Percentiles rank a stretch among this genome's conserved stretches.
Conservation (phyloP, 2,329 filamentous ascomycete genomes). For the Colletotrichum zoysiae region DNA sequence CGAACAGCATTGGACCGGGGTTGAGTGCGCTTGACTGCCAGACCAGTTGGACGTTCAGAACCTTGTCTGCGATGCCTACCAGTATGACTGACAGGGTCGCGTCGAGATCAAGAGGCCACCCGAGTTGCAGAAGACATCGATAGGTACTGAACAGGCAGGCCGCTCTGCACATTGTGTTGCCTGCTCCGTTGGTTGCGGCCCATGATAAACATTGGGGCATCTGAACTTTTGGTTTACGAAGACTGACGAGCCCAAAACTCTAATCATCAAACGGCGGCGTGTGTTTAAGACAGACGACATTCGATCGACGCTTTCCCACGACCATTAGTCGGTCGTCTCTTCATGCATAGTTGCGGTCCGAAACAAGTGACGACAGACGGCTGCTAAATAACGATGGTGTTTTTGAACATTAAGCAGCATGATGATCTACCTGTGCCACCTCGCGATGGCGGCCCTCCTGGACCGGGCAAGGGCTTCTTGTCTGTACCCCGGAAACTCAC, state of each 20-base stretch:
- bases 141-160: not conserved
- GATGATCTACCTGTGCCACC: slow-evolving; percentile 6
- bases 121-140: not conserved
- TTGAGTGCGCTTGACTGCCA: not conserved
- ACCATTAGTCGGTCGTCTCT: slow-evolving; percentile 6
- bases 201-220: not conserved
- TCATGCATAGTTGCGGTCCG: slow-evolving; percentile 3
- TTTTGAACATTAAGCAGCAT: not conserved
- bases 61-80: not conserved
- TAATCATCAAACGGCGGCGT: not conserved
- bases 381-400: slow-evolving; percentile 1
- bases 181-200: not conserved
- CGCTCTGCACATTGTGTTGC: not conserved
- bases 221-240: not conserved
- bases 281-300: slow-evolving; percentile 9
- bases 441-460: not conserved
- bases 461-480: not conserved
- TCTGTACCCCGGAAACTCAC: slow-evolving; percentile 4
- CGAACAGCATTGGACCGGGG: not conserved
- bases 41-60: not conserved
- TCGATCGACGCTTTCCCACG: slow-evolving; percentile 16
- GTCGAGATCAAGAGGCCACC: not conserved
- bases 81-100: not conserved
- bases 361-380: slow-evolving; percentile 21
- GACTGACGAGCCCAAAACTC: not conserved